Percentiles rank a stretch among this genome's conserved stretches.
Conservation (phyloP, 352 stramenopile species). For the Phytophthora pinifolia region DNA sequence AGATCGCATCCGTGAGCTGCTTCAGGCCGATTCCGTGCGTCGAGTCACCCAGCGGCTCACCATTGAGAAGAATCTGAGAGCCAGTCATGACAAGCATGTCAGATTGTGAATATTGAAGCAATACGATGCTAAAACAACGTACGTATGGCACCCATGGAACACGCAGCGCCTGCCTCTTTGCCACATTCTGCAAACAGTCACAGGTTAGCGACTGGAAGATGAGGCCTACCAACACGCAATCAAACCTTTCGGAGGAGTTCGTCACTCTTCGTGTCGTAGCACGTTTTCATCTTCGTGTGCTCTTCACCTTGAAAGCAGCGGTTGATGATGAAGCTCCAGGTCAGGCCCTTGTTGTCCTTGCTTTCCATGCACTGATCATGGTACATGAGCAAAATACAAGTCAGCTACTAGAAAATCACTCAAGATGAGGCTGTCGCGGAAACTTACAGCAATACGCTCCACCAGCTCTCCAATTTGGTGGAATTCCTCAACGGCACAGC, state of each 20-base stretch:
- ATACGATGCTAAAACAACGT: conserved; percentile 22
- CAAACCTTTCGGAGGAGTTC: conserved; percentile 57
- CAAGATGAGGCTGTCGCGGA: background rate
- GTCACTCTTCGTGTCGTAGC: conserved; percentile 61
- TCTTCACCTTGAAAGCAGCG: conserved; percentile 61
- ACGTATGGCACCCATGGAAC: conserved; percentile 74
- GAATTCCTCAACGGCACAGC: conserved; percentile 71
- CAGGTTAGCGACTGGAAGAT: background rate
- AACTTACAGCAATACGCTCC: conserved; percentile 58
- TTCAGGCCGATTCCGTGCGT: conserved; percentile 66
- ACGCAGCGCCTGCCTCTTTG: conserved; percentile 45
- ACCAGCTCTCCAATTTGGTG: conserved; percentile 61
- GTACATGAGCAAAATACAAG: background rate
- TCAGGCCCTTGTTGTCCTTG: conserved; percentile 72
- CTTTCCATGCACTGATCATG: conserved; percentile 62
- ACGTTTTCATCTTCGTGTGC: conserved; percentile 56
- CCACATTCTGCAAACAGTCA: conserved; percentile 45
- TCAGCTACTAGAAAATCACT: conserved; percentile 5
- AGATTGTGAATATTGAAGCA: background rate
- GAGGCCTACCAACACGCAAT: background rate
- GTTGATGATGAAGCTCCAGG: conserved; percentile 62
- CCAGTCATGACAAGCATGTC: background rate
- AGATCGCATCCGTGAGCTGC: conserved; percentile 64
- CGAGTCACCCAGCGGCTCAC: conserved; percentile 51
- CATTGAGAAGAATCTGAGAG: conserved; percentile 62